Evolutionary conservation across 1,284 basidiomycete genomes (phyloP).

Genomic region (Ustilago loliicola): DNA sequence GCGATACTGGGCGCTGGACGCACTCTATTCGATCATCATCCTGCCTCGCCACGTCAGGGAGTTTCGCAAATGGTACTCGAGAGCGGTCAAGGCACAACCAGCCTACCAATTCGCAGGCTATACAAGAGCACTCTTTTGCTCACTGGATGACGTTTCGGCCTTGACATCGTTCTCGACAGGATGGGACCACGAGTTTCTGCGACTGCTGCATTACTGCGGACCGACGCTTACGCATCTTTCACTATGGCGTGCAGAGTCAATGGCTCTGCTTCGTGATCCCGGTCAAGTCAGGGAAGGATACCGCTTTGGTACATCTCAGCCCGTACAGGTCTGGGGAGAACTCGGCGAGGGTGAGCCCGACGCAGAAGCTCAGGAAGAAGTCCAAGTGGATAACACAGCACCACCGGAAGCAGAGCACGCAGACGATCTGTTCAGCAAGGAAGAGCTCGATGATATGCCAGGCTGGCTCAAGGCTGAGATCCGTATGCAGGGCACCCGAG

Average conservation of each 20-base stretch:
- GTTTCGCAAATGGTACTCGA: conserved; percentile 64
- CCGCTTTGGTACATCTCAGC: conserved; percentile 48
- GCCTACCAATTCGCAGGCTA: conserved; percentile 60
- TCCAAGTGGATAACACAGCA: not conserved
- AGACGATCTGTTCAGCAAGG: conserved; percentile 49
- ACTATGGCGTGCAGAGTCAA: conserved; percentile 66
- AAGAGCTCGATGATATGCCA: conserved; percentile 61
- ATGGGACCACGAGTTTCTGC: conserved; percentile 66
- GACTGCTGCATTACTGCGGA: conserved; percentile 65
- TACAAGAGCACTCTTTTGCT: conserved; percentile 58
- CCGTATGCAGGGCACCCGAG: conserved; percentile 36
- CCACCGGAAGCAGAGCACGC: conserved; percentile 26
- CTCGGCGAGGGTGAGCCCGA: conserved; percentile 5
- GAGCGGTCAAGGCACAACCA: conserved; percentile 55
- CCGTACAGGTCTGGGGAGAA: conserved; percentile 60
- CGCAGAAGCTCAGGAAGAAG: conserved; percentile 14
- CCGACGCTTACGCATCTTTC: conserved; percentile 59
- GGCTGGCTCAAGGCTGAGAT: conserved; percentile 67
- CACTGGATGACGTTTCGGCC: conserved; percentile 62
- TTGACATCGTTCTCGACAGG: conserved; percentile 64
- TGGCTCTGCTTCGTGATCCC: conserved; percentile 64
- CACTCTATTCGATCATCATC: conserved; percentile 61
- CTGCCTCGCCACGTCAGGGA: conserved; percentile 67
- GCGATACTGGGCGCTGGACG: conserved; percentile 58
- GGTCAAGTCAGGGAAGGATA: conserved; percentile 59